Base-by-base conservation (phyloP, 805 yeast species). In the Barnettozyma vustinii region DNA sequence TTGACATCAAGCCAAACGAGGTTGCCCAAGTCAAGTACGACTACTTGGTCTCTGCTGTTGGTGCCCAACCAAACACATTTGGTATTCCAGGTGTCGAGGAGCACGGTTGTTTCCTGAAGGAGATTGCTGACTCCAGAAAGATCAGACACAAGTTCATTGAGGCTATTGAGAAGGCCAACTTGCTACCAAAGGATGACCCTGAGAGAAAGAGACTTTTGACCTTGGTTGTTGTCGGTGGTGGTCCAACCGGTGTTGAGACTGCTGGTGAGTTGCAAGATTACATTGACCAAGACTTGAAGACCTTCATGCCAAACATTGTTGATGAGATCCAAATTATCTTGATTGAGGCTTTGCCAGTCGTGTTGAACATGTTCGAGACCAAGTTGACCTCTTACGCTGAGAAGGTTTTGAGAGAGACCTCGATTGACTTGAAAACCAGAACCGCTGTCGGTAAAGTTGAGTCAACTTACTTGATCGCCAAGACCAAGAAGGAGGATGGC, bases 161-260 rank as follows among this genome's bases (percentile, higher is more conserved):
- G 65, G 79, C 86, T 59, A 83, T 91, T 61, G 97, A 92, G 73
- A 85, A 89, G 54, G 96, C 97, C 40, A 81, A 86, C 58, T 73
- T 84, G 56, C 77, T 90, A 58, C 87, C 94, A 50, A 78, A 77
- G 58, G 67, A 69, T 26, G 87, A 81, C 57, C 82, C 83, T 19
- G 96, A 87, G 66, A 81, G 97, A 70, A 79, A 81, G 70, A 81
- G 96, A 67, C 77, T 92, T 60, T 77, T 91, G 65, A 85, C 84
- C 54, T 83, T 90, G 60, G 92, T 92, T 54, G 96, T 92, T 54
- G 95, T 94, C 58, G 98, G 98, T 62, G 98, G 97, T 70, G 98
- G 98, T 56, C 97, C 98, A 66, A 91, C 98, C 40, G 98, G 98
- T 73, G 97, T 91, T 54, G 97, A 90, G 72, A 86, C 90, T 61